Conservation (phyloP, 345 rosid species). For the Syzygium aromaticum region DNA sequence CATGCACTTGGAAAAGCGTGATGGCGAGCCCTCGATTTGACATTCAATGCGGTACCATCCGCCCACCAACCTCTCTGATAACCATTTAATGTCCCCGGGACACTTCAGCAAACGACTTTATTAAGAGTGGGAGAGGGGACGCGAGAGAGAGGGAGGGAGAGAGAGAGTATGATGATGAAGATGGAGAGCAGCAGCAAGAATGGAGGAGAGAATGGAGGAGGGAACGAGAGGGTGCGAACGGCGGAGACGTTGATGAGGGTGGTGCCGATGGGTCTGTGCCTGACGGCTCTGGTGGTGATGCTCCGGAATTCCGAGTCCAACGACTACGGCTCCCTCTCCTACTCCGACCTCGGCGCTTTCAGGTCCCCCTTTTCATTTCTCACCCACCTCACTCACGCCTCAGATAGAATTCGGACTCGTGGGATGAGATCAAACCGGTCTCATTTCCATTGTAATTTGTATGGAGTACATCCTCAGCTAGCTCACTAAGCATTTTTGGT, state of each 20-base stretch:
- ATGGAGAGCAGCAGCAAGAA: background rate
- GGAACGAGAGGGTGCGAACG: conserved; percentile 1
- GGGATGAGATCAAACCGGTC: background rate
- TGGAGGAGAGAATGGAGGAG: background rate
- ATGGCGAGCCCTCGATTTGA: background rate
- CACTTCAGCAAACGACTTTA: background rate
- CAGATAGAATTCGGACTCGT: background rate
- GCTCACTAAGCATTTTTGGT: background rate
- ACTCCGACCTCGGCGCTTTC: conserved; percentile 76
- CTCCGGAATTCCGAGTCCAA: conserved; percentile 52
- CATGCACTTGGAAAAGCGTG: conserved; percentile 4
- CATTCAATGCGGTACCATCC: background rate
- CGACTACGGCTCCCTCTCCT: conserved; percentile 68
- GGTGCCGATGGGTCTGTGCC: conserved; percentile 48
- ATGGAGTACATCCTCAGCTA: background rate
- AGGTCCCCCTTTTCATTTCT: conserved; percentile 15
- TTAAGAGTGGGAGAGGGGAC: background rate
- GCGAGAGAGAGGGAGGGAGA: background rate
- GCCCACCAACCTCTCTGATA: background rate
- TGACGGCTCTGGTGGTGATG: conserved; percentile 60
- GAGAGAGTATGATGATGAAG: background rate
- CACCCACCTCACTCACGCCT: background rate
- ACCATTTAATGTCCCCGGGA: background rate
- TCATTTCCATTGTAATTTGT: background rate
- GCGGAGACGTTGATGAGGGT: conserved; percentile 51